Evolutionary conservation across 2,329 filamentous ascomycete species (phyloP), one percentile per base, ranked within the genome.

Genomic region (Ophiostoma sp.): DNA sequence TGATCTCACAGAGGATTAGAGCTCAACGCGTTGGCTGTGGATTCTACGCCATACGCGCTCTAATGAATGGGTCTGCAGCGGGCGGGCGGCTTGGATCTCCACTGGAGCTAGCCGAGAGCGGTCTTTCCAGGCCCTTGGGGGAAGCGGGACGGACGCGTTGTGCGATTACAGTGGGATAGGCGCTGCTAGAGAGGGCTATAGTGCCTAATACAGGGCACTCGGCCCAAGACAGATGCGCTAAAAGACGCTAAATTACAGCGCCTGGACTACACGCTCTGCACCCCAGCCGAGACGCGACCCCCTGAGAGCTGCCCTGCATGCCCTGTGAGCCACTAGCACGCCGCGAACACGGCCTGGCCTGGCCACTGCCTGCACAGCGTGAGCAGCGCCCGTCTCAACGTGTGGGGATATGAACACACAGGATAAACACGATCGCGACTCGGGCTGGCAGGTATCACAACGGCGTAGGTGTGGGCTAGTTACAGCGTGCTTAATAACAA

Each of bases 21-120:
- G 16, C 6, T 36, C 18, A 42, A 63, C 60, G 60, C 60, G 60
- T 63, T 63, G 36, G 27, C 38, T 42, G 60, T 63, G 60, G 60
- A 11, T 63, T 63, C 60, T 41, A 38, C 60, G n/a, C 58, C 27
- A 18, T 16, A 42, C 60, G 60, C 60, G 60, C 38, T 63, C 38
- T n/a, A n/a, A 63, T 63, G 58, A 60, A 60, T 60, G 55, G 55
- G 55, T 58, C 52, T 58, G 38, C 14, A 27, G 55, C 55, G 55
- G 55, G 27, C 55, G 55, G 27, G 12, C 52, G 27, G 27, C 55
- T 38, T 62, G 58, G 58, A 62, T 38, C 60, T 63, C 16, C 60
- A 42, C 60, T 41, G 60, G 38, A 63, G 41, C 55, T 60, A 60
- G 55, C 55, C 55, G 27, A 60, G 18, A 63, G 60, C 60, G 60